A percentile compares a stretch with the other conserved stretches of the same genome.
These are phyloP conservation scores for Przewalskia tangutica DNA, from an alignment of 257 asterid species.

Conservation along the genomic window DNA sequence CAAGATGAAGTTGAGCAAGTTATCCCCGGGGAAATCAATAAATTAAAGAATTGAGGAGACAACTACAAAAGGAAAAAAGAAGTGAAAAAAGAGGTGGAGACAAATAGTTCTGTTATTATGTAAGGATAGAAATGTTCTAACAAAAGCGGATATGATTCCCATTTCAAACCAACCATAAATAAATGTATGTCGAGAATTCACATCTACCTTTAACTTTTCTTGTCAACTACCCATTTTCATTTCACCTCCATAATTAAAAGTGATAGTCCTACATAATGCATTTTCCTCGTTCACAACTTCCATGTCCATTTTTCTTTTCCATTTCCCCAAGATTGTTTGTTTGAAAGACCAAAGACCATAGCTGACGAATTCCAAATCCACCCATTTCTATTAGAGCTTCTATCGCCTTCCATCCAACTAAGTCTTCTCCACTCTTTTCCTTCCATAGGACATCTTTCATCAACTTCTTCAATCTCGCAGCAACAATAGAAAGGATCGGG, in stretches of 20 bases:
- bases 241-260: neutral
- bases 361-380: neutral
- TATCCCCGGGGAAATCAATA: neutral
- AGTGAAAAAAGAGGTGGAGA: neutral
- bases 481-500: neutral
- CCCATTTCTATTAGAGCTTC: neutral
- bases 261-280: neutral
- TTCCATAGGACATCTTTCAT: neutral
- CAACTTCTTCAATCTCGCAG: neutral
- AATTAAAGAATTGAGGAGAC: neutral
- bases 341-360: neutral
- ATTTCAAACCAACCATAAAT: neutral
- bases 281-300: neutral
- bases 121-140: neutral
- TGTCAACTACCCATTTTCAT: neutral
- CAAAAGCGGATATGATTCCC: neutral
- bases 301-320: neutral
- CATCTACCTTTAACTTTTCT: neutral
- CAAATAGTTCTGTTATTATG: neutral
- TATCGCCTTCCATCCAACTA: neutral
- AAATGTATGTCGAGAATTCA: neutral
- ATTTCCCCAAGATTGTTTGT: neutral
- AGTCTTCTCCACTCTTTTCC: neutral
- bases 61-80: neutral
- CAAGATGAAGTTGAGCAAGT: too few species aligned